These are phyloP conservation scores for Phytophthora hybrid DNA, from an alignment of 352 stramenopile species.

Conservation along the genomic window DNA sequence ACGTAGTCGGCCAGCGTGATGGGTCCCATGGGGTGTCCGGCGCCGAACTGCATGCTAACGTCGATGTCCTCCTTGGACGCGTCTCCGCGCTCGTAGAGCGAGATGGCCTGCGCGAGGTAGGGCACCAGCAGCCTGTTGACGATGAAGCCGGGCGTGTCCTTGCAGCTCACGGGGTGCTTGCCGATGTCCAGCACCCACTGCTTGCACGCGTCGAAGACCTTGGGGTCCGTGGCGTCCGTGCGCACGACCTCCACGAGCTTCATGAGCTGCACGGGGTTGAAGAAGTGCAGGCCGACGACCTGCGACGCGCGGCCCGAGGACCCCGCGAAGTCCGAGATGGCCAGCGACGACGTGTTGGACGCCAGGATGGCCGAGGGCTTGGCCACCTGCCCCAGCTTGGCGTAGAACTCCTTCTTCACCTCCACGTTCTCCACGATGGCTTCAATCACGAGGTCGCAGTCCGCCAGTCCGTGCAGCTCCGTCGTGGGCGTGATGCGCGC, in stretches of 20 bases:
- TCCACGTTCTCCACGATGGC: constrained; percentile 98
- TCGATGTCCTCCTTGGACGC: constrained; percentile 97
- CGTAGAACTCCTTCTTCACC: constrained; percentile 95
- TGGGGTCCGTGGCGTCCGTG: constrained; percentile 93
- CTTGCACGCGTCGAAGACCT: constrained; percentile 93
- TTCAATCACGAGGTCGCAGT: constrained; percentile 97
- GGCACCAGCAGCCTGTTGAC: constrained; percentile 94
- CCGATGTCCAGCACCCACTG: constrained; percentile 93
- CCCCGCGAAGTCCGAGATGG: constrained; percentile 95
- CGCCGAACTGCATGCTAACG: constrained; percentile 96
- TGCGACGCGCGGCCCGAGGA: constrained; percentile 92
- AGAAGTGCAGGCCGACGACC: constrained; percentile 99
- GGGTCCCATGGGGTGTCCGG: constrained; percentile 98
- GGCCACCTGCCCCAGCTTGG: constrained; percentile 89
- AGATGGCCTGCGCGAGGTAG: constrained; percentile 90
- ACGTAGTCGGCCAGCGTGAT: constrained; percentile 96
- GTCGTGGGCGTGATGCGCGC: constrained; percentile 91
- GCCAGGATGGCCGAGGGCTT: constrained; percentile 95
- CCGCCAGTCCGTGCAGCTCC: constrained; percentile 82
- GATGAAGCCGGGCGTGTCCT: constrained; percentile 98
- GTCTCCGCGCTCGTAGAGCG: constrained; percentile 95
- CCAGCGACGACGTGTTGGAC: constrained; percentile 96
- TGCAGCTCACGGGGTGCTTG: constrained; percentile 95
- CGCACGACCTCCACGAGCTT: constrained; percentile 97
- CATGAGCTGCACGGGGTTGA: constrained; percentile 97